phyloP scores from a whole-genome alignment of 768 basidiomycete species.

The Macrocybe gigantea region DNA sequence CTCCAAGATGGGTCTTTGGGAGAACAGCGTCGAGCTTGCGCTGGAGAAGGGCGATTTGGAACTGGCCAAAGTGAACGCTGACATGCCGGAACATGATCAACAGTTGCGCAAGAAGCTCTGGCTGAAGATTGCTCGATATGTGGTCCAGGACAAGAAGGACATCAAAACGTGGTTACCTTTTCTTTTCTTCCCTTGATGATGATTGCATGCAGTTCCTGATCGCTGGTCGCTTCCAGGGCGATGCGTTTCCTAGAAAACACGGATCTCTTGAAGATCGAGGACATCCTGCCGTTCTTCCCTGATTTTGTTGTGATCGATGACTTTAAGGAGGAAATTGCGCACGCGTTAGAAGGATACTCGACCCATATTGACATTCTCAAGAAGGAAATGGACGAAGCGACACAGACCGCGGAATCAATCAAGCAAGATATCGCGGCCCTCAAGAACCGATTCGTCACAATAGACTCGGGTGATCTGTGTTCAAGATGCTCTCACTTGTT shows the following conservation, averaged over 20 bases:
- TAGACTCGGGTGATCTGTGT: constrained; percentile 84
- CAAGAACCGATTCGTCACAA: constrained; percentile 85
- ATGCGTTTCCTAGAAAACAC: constrained; percentile 97
- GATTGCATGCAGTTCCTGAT: neutral
- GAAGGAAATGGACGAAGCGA: constrained; percentile 95
- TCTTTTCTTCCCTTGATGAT: neutral
- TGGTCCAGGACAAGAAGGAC: constrained; percentile 96
- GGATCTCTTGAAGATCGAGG: constrained; percentile 93
- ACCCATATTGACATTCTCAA: constrained; percentile 86
- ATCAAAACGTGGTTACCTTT: constrained; percentile 81
- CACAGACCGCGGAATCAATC: constrained; percentile 86
- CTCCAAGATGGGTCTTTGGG: constrained; percentile 95
- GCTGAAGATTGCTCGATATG: constrained; percentile 98
- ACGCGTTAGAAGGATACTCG: constrained; percentile 91
- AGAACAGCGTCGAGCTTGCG: constrained; percentile 93
- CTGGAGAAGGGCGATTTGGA: constrained; percentile 93
- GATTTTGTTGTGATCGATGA: constrained; percentile 99
- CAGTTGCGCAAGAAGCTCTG: constrained; percentile 88
- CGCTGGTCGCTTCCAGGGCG: constrained; percentile 47
- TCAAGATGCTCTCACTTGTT: constrained; percentile 72
- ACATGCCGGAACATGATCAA: constrained; percentile 89
- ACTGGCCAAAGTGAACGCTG: constrained; percentile 90
- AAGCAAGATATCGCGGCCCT: constrained; percentile 85
- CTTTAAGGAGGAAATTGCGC: constrained; percentile 98
- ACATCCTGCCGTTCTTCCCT: constrained; percentile 98